Conservation (phyloP, 257 asterid species). For the Leptodermis oblonga region DNA sequence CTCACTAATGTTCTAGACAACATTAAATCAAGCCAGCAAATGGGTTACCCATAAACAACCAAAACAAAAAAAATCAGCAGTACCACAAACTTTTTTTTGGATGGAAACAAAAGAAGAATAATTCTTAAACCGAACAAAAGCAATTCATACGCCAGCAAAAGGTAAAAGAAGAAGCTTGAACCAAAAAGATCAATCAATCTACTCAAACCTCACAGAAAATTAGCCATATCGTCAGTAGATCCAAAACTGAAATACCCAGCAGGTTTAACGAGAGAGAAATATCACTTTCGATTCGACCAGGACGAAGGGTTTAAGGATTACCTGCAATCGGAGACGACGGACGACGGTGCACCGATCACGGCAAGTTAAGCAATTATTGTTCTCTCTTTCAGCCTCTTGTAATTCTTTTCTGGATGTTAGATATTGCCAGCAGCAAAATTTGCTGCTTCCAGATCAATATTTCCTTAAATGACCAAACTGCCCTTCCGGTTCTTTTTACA, state of each 20-base stretch:
- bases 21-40: not conserved
- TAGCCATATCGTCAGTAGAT: not conserved
- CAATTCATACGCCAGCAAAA: not conserved
- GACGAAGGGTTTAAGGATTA: not conserved
- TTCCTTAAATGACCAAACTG: not conserved
- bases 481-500: not conserved
- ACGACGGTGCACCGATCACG: too few species aligned
- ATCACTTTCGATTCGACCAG: not conserved
- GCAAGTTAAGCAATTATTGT: not conserved
- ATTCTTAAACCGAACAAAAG: not conserved
- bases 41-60: not conserved
- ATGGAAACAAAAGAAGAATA: not conserved
- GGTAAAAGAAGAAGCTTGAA: not conserved
- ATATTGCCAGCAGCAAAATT: not conserved
- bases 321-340: not conserved
- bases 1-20: too few species aligned
- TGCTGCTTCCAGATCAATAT: not conserved
- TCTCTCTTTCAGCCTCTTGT: not conserved
- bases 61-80: not conserved
- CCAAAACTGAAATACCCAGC: not conserved
- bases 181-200: not conserved
- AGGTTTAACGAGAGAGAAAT: not conserved
- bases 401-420: not conserved
- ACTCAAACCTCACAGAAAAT: not conserved
- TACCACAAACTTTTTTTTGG: not conserved